phyloP scores from a whole-genome alignment of 1,139 yeast genomes.

The Diutina ranongensis region DNA sequence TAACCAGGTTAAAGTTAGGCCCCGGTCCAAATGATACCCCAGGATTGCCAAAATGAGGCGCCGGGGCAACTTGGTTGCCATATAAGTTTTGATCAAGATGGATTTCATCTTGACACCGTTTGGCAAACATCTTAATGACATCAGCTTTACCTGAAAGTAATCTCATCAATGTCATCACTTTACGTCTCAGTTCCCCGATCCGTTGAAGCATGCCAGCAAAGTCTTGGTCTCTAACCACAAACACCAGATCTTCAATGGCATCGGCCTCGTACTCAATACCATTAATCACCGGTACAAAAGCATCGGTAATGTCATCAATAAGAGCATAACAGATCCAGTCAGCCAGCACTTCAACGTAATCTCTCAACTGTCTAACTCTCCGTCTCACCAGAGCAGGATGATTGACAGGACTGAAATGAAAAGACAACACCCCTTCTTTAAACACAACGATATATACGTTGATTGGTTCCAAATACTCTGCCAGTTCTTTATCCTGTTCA shows the following conservation, averaged over 20 bases:
- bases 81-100: background rate
- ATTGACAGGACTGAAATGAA: conserved; percentile 72
- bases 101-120: conserved; percentile 28
- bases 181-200: conserved; percentile 82
- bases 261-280: conserved; percentile 86
- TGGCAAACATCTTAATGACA: conserved; percentile 94
- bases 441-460: conserved; percentile 84
- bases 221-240: conserved; percentile 16
- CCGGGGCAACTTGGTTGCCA: background rate
- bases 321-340: conserved; percentile 94
- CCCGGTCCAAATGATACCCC: conserved; percentile 17
- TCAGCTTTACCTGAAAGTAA: conserved; percentile 91
- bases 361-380: conserved; percentile 83
- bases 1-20: conserved; percentile 7
- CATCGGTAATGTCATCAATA: conserved; percentile 89
- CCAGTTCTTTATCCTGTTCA: conserved; percentile 65
- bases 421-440: conserved; percentile 70
- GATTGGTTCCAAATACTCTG: conserved; percentile 77
- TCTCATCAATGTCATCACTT: conserved; percentile 88
- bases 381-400: conserved; percentile 85
- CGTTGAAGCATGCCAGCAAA: conserved; percentile 55
- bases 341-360: conserved; percentile 75
- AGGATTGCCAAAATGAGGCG: conserved; percentile 3
- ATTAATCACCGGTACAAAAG: conserved; percentile 83
- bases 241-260: conserved; percentile 70